These are phyloP conservation scores for Camelina laxa DNA, from an alignment of 345 rosid species.

Conservation along the genomic window DNA sequence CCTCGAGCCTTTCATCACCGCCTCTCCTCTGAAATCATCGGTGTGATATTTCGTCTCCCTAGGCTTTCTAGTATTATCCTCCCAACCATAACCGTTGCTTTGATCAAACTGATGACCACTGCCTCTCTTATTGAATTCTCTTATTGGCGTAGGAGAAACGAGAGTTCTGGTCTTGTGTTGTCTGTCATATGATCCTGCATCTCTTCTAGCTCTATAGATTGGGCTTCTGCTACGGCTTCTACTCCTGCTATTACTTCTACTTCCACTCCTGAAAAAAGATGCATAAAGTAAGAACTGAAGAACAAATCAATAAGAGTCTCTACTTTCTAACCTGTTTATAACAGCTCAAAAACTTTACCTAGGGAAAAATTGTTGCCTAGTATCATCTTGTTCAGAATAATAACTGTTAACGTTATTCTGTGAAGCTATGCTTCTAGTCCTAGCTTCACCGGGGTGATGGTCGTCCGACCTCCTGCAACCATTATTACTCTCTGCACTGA, in stretches of 20 bases:
- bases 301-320: slow-evolving; percentile 6
- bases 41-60: slow-evolving; percentile 53
- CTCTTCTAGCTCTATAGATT: slow-evolving; percentile 57
- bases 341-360: slow-evolving; percentile 41
- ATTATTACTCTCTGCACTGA: slow-evolving; percentile 50
- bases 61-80: slow-evolving; percentile 53
- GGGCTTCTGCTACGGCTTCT: slow-evolving; percentile 82
- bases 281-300: neutral
- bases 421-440: slow-evolving; percentile 58
- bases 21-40: slow-evolving; percentile 53
- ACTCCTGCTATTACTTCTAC: slow-evolving; percentile 61
- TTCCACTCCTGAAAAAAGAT: slow-evolving; percentile 32
- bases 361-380: slow-evolving; percentile 35
- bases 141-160: slow-evolving; percentile 53
- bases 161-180: slow-evolving; percentile 57
- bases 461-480: slow-evolving; percentile 54
- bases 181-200: slow-evolving; percentile 63
- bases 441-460: slow-evolving; percentile 48
- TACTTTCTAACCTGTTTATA: neutral
- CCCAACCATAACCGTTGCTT: slow-evolving; percentile 58
- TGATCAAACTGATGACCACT: slow-evolving; percentile 58
- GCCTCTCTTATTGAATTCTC: slow-evolving; percentile 68
- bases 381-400: slow-evolving; percentile 33
- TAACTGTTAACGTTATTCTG: slow-evolving; percentile 48
- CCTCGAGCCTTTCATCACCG: slow-evolving; percentile 44